Base-by-base conservation (phyloP, 2,329 filamentous ascomycete genomes). In the Penicillium brasilianum region DNA sequence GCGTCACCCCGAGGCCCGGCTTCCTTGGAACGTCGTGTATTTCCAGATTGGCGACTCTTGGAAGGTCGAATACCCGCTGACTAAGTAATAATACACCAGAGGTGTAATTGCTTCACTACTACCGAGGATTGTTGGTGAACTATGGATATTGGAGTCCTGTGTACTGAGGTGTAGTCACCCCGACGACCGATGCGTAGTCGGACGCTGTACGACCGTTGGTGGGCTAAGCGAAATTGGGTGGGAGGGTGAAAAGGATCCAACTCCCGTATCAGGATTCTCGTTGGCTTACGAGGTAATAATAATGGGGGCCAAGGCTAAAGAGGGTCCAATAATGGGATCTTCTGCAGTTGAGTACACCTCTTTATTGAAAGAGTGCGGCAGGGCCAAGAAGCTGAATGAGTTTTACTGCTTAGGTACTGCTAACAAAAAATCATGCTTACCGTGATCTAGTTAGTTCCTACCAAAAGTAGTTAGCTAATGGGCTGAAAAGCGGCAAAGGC, bases 211-310 rank as follows among this genome's bases (percentile, higher is more conserved):
- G 56, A 64, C 67, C 63, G 59, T 61, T 60, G 65, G 57, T 69
- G 61, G 69, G 30, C 59, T 69, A 72, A 73, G 69, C 70, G 72
- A 75, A 74, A 76, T 76, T 75, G 64, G 66, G 60, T 58, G 39
- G 63, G 67, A 63, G 66, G 58, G 56, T 48, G 63, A 68, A 57
- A 10, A 39, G 67, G 67, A 69, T n/a, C 69, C 61, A 59, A 54
- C 25, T 6, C 6, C 25, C 25, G 25, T 28, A 28, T 28, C 44
- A 16, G 25, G 56, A 55, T 54, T 69, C 65, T 65, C 43, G 66
- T 75, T 75, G 72, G 72, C 55, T 28, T 60, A 37, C 54, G 56
- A 37, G 55, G 3, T n/a, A n/a, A 58, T 51, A 51, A 58, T 57
- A 37, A 61, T 59, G 66, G 70, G 61, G 49, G 10, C 30, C 5